A percentile compares a stretch with the other conserved stretches of the same genome.
phyloP scores from a whole-genome alignment of 2,329 filamentous ascomycete species.

The Clathrospora elynae region DNA sequence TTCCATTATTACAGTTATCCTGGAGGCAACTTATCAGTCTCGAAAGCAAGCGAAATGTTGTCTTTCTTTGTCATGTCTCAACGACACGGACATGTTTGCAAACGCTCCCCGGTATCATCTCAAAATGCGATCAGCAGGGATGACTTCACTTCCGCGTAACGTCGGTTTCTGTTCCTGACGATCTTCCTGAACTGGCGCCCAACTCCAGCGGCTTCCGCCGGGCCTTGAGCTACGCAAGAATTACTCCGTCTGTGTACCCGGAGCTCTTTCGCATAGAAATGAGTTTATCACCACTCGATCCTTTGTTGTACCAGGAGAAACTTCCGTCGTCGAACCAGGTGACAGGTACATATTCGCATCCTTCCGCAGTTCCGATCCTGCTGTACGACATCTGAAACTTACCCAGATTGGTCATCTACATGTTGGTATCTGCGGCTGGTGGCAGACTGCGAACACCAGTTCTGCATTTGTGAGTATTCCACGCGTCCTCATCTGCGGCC shows the following conservation, averaged over 20 bases:
- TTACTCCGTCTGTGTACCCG: slow-evolving; percentile 5
- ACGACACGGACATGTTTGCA: slow-evolving; percentile 16
- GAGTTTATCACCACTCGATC: slow-evolving; percentile 19
- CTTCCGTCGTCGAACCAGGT: slow-evolving; percentile 22
- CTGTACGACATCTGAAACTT: slow-evolving; percentile 18
- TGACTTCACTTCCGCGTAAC: slow-evolving; percentile 21
- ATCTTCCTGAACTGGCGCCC: slow-evolving; percentile 24
- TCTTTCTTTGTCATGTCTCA: slow-evolving; percentile 20
- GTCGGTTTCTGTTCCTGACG: slow-evolving; percentile 23
- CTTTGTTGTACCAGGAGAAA: slow-evolving; percentile 24
- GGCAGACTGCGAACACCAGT: slow-evolving; percentile 17
- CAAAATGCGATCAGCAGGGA: slow-evolving; percentile 28
- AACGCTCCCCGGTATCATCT: slow-evolving; percentile 18
- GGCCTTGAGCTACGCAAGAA: slow-evolving; percentile 11
- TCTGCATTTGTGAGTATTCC: slow-evolving; percentile 11
- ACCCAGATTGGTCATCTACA: slow-evolving; percentile 15
- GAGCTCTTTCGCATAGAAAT: slow-evolving; percentile 13
- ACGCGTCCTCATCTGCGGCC: slow-evolving; percentile 8
- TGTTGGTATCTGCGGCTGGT: slow-evolving; percentile 10
- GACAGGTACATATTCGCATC: slow-evolving; percentile 17
- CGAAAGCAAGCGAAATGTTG: slow-evolving; percentile 18
- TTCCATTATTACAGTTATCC: slow-evolving; percentile 13
- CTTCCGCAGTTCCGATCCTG: slow-evolving; percentile 22
- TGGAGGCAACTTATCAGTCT: slow-evolving; percentile 18
- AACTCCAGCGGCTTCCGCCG: slow-evolving; percentile 12